Conservation (phyloP, 495 filamentous ascomycete genomes). For the Hapsidospora chrysogenum region DNA sequence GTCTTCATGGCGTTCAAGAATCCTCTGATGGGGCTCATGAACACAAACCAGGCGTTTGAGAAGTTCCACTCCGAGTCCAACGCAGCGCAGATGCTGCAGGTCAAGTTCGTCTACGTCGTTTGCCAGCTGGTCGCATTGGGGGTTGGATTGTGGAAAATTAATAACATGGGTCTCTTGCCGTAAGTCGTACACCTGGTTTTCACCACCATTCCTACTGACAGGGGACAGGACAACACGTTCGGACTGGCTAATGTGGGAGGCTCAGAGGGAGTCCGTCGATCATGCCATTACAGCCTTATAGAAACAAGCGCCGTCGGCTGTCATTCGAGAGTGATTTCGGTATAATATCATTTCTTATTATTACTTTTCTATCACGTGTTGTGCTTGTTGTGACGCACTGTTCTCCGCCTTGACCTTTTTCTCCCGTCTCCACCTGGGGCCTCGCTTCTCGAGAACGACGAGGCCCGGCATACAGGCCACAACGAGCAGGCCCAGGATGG, state of each 20-base stretch:
- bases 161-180: constrained; percentile 91
- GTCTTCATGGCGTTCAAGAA: constrained; percentile 98
- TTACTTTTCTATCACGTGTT: not conserved
- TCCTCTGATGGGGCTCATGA: constrained; percentile 69
- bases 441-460: constrained; percentile 19
- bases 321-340: not conserved
- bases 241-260: constrained; percentile 94
- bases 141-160: constrained; percentile 91
- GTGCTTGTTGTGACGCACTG: not conserved
- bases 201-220: not conserved
- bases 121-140: constrained; percentile 74
- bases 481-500: constrained; percentile 23
- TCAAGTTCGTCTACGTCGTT: constrained; percentile 71
- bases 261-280: constrained; percentile 59
- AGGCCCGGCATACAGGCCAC: constrained; percentile 18
- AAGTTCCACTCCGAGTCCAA: constrained; percentile 80
- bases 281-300: constrained; percentile 42
- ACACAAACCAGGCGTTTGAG: constrained; percentile 63
- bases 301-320: too few species aligned
- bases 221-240: constrained; percentile 66
- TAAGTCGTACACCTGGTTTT: constrained; percentile 24
- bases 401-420: constrained; percentile 9
- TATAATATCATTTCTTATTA: not conserved
- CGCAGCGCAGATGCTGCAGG: constrained; percentile 47
- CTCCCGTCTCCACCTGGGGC: constrained; percentile 24